Evolutionary conservation across 2,329 filamentous ascomycete species (phyloP), one percentile per base, ranked within the genome.

Genomic region (Mollisia scopiformis): DNA sequence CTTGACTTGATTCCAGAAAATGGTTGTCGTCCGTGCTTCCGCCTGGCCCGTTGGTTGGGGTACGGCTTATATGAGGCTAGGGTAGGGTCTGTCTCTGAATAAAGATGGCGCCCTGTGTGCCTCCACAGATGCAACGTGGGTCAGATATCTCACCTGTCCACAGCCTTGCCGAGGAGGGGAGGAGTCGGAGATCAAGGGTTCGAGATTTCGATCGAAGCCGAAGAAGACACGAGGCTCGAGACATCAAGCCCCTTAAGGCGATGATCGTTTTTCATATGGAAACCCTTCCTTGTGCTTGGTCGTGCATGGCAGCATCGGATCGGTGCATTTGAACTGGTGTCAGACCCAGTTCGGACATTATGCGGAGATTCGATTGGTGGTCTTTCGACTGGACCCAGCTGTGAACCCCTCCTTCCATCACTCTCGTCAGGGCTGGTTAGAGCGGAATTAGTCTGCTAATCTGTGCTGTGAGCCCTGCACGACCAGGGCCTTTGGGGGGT

Each of bases 301-400:
- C n/a, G 28, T 33, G 23, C 10, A 47, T 23, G 30, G 19, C n/a
- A n/a, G 39, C 39, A 6, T 3, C 39, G 23, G 10, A 47, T 30
- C 19, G 57, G 53, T 52, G 33, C 53, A 27, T 50, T n/a, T n/a
- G n/a, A n/a, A n/a, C n/a, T 52, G 25, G 23, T 58, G 58, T 58
- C 55, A 58, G 64, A 62, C 61, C 61, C 63, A 65, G 55, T 55
- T 63, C 64, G 61, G 66, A 66, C 52, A 64, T 65, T 66, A 66
- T 66, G 58, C 54, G 39, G 27, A 33, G 51, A 46, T 47, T 59
- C 21, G 33, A 55, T 47, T 47, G 43, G 43, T 28, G 21, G 43
- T 27, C 43, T 6, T 27, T 14, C 23, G 28, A n/a, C n/a, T n/a
- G n/a, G n/a, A n/a, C n/a, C n/a, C n/a, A n/a, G n/a, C n/a, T n/a